phyloP scores from a whole-genome alignment of 1,284 basidiomycete species.

The Xerocomus cyaneibrunnescens region DNA sequence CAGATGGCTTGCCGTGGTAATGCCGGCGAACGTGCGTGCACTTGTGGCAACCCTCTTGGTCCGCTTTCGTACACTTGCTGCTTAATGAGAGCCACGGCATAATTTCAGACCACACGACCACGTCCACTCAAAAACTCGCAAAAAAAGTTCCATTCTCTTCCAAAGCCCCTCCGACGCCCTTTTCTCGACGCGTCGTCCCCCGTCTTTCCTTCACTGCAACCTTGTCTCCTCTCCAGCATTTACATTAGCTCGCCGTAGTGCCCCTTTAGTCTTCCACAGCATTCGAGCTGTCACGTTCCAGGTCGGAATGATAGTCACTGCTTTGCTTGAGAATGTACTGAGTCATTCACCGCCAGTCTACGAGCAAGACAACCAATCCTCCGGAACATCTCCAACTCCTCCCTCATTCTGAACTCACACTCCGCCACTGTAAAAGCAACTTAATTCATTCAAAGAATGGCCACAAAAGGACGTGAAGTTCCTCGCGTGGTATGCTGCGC shows the following conservation, averaged over 20 bases:
- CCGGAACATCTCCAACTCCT: neutral
- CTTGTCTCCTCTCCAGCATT: neutral
- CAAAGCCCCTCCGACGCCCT: conserved; percentile 7
- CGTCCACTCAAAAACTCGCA: conserved; percentile 28
- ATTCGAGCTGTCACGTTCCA: conserved; percentile 1
- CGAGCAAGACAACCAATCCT: neutral
- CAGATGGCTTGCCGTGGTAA: conserved; percentile 22
- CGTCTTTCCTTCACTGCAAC: conserved; percentile 14
- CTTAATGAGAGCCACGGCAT: conserved; percentile 23
- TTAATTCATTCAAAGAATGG: conserved; percentile 47
- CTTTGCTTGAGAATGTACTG: conserved; percentile 5
- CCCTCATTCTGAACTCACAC: neutral
- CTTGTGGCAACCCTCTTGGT: conserved; percentile 17
- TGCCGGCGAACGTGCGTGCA: conserved; percentile 47
- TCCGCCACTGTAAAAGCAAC: conserved; percentile 15
- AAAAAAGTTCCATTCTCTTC: conserved; percentile 18
- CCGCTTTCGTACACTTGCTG: conserved; percentile 25
- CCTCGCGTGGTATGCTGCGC: conserved; percentile 85
- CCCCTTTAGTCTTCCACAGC: conserved; percentile 16
- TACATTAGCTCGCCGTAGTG: conserved; percentile 10
- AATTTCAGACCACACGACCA: conserved; percentile 44
- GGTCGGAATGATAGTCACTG: conserved; percentile 12
- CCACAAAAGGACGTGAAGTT: conserved; percentile 71
- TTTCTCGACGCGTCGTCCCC: conserved; percentile 6
- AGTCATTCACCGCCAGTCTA: conserved; percentile 2